phyloP scores from a whole-genome alignment of 345 rosid species.

The Camelina hispida region DNA sequence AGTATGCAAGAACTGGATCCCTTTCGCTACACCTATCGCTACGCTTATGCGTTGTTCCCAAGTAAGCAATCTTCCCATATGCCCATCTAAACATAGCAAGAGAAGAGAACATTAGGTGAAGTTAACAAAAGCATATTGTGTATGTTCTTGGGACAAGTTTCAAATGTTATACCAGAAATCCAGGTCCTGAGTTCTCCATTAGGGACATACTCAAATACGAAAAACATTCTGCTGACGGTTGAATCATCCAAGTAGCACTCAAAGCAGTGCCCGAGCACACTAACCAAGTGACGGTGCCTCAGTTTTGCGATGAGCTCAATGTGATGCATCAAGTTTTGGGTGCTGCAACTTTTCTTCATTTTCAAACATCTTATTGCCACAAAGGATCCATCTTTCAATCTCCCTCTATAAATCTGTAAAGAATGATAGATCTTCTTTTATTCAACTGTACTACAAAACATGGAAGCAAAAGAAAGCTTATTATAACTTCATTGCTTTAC shows the following conservation, averaged over 20 bases:
- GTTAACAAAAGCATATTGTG: too few relatives aligned
- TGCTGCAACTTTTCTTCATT: slow-evolving; percentile 77
- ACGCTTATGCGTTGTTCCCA: slow-evolving; percentile 89
- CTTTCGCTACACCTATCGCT: slow-evolving; percentile 86
- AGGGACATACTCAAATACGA: slow-evolving; percentile 83
- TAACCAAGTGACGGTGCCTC: slow-evolving; percentile 85
- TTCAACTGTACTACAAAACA: slow-evolving; percentile 11
- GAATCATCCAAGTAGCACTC: slow-evolving; percentile 95
- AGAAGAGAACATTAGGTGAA: neutral
- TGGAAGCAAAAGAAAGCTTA: slow-evolving; percentile 1
- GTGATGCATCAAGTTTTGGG: slow-evolving; percentile 79
- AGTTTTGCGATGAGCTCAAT: slow-evolving; percentile 85
- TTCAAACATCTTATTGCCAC: slow-evolving; percentile 87
- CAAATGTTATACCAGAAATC: slow-evolving; percentile 71
- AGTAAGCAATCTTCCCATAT: slow-evolving; percentile 52
- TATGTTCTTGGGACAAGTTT: slow-evolving; percentile 20
- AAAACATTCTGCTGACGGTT: slow-evolving; percentile 90
- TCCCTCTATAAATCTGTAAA: slow-evolving; percentile 85
- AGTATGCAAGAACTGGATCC: slow-evolving; percentile 89
- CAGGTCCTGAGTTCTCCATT: slow-evolving; percentile 87
- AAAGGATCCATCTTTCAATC: slow-evolving; percentile 72
- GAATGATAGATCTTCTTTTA: neutral
- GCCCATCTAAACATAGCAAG: slow-evolving; percentile 52
- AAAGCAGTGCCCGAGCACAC: slow-evolving; percentile 92
- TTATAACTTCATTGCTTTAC: slow-evolving; percentile 45